A percentile compares a stretch with the other conserved stretches of the same genome.
phyloP scores from a whole-genome alignment of 441 rosid genomes.

The Pelargonium citronellum region DNA sequence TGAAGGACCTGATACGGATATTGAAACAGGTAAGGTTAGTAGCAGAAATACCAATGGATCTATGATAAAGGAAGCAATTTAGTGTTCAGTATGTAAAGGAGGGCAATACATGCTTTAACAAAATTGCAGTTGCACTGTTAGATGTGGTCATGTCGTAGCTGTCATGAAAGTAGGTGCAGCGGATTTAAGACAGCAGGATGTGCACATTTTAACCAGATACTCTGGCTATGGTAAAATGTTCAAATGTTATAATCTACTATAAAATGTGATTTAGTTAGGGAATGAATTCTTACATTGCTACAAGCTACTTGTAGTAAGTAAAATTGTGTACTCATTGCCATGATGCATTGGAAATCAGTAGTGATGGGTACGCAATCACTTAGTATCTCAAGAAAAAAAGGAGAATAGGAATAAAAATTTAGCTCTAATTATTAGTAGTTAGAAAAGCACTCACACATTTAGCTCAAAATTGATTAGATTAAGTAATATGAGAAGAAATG shows the following conservation, averaged over 20 bases:
- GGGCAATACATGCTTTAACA: background rate
- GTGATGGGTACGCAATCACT: background rate
- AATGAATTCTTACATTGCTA: background rate
- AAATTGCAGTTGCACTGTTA: background rate
- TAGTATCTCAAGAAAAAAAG: background rate
- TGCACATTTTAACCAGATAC: background rate
- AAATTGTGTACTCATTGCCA: background rate
- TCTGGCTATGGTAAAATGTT: too few relatives aligned
- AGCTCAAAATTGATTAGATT: background rate
- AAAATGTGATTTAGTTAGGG: background rate
- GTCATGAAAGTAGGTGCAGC: background rate
- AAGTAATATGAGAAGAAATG: background rate
- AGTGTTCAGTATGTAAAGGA: background rate
- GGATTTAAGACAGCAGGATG: constrained; percentile 1
- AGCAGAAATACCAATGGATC: constrained; percentile 1
- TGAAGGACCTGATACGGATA: constrained; percentile 95
- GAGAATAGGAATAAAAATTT: background rate
- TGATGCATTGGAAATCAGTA: background rate
- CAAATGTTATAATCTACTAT: background rate
- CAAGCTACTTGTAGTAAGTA: background rate
- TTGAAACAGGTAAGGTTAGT: constrained; percentile 66
- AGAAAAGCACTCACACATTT: background rate
- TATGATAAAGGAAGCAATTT: constrained; percentile 5
- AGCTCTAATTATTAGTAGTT: background rate
- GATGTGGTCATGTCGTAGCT: background rate